A percentile compares a stretch with the other conserved stretches of the same genome.
Evolutionary conservation across 805 yeast species (phyloP).

Genomic region (Saccharomycopsis babjevae): DNA sequence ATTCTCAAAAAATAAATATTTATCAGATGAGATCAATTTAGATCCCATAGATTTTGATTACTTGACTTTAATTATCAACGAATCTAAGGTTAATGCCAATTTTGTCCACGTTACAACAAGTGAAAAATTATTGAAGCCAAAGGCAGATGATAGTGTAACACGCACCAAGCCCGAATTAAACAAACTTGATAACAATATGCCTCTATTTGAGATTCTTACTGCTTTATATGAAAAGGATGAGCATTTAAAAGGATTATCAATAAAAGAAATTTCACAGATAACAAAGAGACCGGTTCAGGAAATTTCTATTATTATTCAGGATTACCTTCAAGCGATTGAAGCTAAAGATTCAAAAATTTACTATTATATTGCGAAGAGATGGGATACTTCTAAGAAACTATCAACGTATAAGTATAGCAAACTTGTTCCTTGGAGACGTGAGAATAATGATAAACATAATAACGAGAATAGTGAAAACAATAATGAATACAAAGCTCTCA

Average conservation of each 20-base stretch:
- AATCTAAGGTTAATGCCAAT: background rate
- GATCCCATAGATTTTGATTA: constrained; percentile 18
- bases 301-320: background rate
- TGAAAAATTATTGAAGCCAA: background rate
- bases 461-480: background rate
- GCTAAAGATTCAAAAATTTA: background rate
- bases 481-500: background rate
- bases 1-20: background rate
- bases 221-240: constrained; percentile 8
- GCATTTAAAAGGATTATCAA: constrained; percentile 2
- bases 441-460: background rate
- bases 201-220: background rate
- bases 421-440: constrained; percentile 9
- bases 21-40: constrained; percentile 11
- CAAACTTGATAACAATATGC: background rate
- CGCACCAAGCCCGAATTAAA: constrained; percentile 9
- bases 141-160: background rate
- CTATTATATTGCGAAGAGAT: constrained; percentile 10
- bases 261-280: constrained; percentile 1
- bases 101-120: background rate
- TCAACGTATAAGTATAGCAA: constrained; percentile 9
- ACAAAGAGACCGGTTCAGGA: background rate
- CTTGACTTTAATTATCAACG: constrained; percentile 2
- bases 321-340: background rate
- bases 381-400: background rate